Evolutionary conservation across 2,329 filamentous ascomycete genomes (phyloP).

Genomic region (Botryosphaeria dothidea): DNA sequence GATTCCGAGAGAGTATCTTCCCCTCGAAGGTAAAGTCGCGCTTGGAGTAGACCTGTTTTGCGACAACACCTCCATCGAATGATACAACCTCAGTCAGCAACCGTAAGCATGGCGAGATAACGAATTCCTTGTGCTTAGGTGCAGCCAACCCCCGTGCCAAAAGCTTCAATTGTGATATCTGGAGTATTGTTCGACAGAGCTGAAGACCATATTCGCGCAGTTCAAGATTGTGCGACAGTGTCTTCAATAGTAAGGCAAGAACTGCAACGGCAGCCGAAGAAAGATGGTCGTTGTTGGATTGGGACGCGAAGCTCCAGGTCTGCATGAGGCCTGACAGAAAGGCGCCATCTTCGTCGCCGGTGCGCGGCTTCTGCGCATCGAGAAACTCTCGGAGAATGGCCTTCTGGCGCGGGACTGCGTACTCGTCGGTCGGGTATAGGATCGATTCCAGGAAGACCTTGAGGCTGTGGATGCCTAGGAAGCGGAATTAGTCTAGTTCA

Average conservation of each 20-base stretch:
- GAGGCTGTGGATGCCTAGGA: constrained; percentile 65
- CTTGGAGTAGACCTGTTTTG: constrained; percentile 74
- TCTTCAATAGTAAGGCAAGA: constrained; percentile 77
- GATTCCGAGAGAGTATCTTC: constrained; percentile 75
- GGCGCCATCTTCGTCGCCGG: constrained; percentile 56
- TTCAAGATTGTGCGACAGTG: constrained; percentile 72
- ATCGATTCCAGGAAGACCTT: constrained; percentile 68
- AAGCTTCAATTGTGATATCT: constrained; percentile 77
- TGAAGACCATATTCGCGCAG: constrained; percentile 73
- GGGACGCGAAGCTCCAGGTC: constrained; percentile 81
- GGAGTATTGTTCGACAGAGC: constrained; percentile 78
- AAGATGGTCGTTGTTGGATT: constrained; percentile 77
- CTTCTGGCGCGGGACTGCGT: constrained; percentile 50
- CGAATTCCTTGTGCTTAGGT: constrained; percentile 78
- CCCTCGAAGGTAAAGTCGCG: constrained; percentile 71
- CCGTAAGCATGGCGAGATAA: constrained; percentile 85
- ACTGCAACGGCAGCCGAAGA: constrained; percentile 80
- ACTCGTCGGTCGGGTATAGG: constrained; percentile 56
- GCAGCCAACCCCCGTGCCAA: constrained; percentile 77
- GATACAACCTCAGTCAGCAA: constrained; percentile 81
- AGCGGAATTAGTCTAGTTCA: constrained; percentile 21
- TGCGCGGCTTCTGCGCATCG: constrained; percentile 55
- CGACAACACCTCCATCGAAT: constrained; percentile 82
- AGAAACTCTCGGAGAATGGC: constrained; percentile 71
- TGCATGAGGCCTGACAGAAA: constrained; percentile 81